Evolutionary conservation across 176 grass and related monocot species (phyloP).

Genomic region (Juncus inflexus): DNA sequence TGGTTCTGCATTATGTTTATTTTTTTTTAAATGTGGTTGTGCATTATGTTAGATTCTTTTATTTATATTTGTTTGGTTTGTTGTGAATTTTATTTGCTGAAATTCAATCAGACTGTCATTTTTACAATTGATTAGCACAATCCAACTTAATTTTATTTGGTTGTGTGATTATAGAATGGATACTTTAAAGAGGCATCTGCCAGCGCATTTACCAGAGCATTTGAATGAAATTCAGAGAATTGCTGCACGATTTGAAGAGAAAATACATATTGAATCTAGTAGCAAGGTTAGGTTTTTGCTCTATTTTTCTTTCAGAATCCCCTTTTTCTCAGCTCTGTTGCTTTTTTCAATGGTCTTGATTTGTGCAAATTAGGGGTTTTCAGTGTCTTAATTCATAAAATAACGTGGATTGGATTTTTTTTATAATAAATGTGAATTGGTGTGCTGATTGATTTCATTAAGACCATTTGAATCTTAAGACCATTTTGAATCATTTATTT

Average conservation of each 20-base stretch:
- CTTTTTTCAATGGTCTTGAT: not conserved
- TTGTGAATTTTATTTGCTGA: too few relatives aligned
- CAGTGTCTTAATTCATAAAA: not conserved
- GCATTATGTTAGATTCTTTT: too few relatives aligned
- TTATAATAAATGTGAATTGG: not conserved
- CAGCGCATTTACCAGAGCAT: conserved; percentile 52
- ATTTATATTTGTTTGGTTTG: not conserved
- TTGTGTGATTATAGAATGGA: conserved; percentile 50
- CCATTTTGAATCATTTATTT: conserved; percentile 19
- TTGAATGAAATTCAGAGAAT: conserved; percentile 65
- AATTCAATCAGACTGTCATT: too few relatives aligned
- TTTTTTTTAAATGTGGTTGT: too few relatives aligned
- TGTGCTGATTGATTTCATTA: not conserved
- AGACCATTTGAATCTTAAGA: not conserved
- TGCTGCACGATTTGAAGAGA: conserved; percentile 70
- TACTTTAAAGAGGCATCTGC: conserved; percentile 67
- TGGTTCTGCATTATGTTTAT: too few relatives aligned
- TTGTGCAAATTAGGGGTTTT: not conserved
- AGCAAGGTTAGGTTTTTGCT: conserved; percentile 42
- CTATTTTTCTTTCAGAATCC: not conserved
- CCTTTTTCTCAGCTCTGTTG: not conserved
- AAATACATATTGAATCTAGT: conserved; percentile 48
- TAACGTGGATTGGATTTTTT: not conserved
- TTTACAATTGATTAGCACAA: too few relatives aligned
- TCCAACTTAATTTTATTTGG: not conserved